A percentile compares a stretch with the other conserved stretches of the same genome.
Conservation (phyloP, 177 flowering plant species). For the Vitis hybrid region DNA sequence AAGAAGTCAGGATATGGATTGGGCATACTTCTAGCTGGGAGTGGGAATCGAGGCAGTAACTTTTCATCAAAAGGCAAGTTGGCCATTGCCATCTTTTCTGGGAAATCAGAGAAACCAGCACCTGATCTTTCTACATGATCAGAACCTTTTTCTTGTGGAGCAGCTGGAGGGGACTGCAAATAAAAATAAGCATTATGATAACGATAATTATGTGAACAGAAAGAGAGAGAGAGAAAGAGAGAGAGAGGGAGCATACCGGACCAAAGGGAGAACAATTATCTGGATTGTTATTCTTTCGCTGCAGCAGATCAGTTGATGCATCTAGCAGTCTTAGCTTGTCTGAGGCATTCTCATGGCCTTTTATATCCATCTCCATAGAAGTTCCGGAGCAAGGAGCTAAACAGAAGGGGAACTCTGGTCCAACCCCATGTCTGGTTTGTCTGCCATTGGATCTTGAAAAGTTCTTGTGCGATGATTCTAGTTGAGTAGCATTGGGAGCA, state of each 20-base stretch:
- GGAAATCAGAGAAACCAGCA: slow-evolving; percentile 44
- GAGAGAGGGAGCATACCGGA: slow-evolving; percentile 41
- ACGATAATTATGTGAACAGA: not conserved
- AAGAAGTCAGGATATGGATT: slow-evolving; percentile 47
- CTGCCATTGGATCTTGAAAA: slow-evolving; percentile 38
- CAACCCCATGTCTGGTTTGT: slow-evolving; percentile 37
- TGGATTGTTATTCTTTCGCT: slow-evolving; percentile 26
- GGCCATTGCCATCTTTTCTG: slow-evolving; percentile 50
- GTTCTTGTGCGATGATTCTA: slow-evolving; percentile 45
- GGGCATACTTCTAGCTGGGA: slow-evolving; percentile 39
- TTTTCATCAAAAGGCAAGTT: slow-evolving; percentile 62
- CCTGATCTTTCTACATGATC: slow-evolving; percentile 38
- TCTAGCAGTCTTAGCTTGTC: slow-evolving; percentile 38
- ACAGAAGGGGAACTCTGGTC: slow-evolving; percentile 64
- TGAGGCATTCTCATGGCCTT: slow-evolving; percentile 29
- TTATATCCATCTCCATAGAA: slow-evolving; percentile 32
- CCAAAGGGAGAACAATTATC: slow-evolving; percentile 41
- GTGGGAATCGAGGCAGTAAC: slow-evolving; percentile 40
- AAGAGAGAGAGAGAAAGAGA: not conserved
- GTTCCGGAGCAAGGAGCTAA: slow-evolving; percentile 33
- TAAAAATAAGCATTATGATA: slow-evolving; percentile 3
- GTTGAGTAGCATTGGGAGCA: slow-evolving; percentile 78
- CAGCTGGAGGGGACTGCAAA: slow-evolving; percentile 54
- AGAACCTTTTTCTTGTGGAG: slow-evolving; percentile 37
- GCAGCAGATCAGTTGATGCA: slow-evolving; percentile 35